Evolutionary conservation across 2,329 filamentous ascomycete genomes (phyloP).

Genomic region (Annulohypoxylon truncatum): DNA sequence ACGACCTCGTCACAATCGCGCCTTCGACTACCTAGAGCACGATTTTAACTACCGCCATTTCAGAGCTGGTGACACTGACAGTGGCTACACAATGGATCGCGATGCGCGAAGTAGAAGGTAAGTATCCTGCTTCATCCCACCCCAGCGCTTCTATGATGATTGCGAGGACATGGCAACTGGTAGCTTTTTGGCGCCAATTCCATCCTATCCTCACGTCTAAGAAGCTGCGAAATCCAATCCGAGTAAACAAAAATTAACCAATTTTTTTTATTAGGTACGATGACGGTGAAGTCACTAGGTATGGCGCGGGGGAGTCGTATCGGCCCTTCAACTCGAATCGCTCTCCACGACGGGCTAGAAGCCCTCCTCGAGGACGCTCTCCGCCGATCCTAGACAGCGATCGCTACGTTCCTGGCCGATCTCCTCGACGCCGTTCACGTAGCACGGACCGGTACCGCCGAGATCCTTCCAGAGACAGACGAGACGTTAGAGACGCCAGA

Average conservation of each 20-base stretch:
- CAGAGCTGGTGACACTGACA: too few species aligned
- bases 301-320: slow-evolving; percentile 71
- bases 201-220: neutral
- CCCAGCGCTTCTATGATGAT: neutral
- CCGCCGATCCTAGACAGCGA: slow-evolving; percentile 53
- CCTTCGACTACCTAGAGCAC: too few species aligned
- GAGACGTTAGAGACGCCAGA: slow-evolving; percentile 35
- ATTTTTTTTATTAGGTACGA: slow-evolving; percentile 60
- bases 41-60: too few species aligned
- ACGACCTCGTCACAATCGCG: neutral
- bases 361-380: slow-evolving; percentile 52
- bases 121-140: neutral
- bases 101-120: slow-evolving; percentile 50
- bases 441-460: slow-evolving; percentile 56
- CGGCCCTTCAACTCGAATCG: slow-evolving; percentile 66
- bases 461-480: slow-evolving; percentile 52
- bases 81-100: slow-evolving; percentile 44
- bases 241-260: slow-evolving; percentile 7
- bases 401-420: slow-evolving; percentile 57
- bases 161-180: neutral
- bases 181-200: neutral
- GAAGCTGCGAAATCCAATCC: neutral
- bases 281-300: slow-evolving; percentile 71
- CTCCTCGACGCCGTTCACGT: slow-evolving; percentile 56
- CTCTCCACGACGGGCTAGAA: slow-evolving; percentile 56